Base-by-base conservation (phyloP, 2,329 filamentous ascomycete species). In the Xylariaceae sp. region DNA sequence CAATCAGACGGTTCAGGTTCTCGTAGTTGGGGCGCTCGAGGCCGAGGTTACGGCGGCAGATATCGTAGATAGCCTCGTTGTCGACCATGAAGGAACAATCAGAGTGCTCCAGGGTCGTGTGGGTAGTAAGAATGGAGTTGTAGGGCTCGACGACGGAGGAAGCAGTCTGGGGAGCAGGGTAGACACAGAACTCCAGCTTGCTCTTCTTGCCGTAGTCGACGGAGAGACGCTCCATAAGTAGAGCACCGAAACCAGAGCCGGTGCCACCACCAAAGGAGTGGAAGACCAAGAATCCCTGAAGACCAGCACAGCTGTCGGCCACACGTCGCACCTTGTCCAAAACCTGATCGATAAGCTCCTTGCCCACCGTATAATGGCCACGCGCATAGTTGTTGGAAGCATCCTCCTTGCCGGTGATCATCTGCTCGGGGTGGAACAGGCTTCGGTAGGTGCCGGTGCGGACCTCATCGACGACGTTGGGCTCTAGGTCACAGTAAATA, bases 81-180 rank as follows among this genome's bases (percentile, higher is more conserved):
- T 98, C 93, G 60, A 98, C 93, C 89, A 97, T 95, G 82, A 98
- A 98, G 64, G 88, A 94, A 81, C 93, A 97, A 82, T 98, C 93
- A 54, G 91, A 95, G 81, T 98, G 91, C 82, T 98, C 93, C 47
- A 98, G 85, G 56, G 93, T 97, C 67, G 91, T 97, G 83, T 98
- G 93, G 55, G 93, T 97, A 62, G 93, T 96, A 59, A 98, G 84
- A 68, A 97, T 96, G 42, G 93, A 96, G 83, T 98, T 98, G 84
- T 98, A 98, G 50, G 93, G 93, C 83, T 98, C 93, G 56, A 98
- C 93, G 51, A 98, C 92, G 36, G 93, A 94, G 64, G 92, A 96
- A 60, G 92, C 89, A 59, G 93, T 93, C 77, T 95, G 91, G 50
- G 93, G 93, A 60, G 93, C 91, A 65, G 93, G 93, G 79, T 98